Conservation (phyloP, 345 rosid genomes). For the Syzygium oleosum region DNA sequence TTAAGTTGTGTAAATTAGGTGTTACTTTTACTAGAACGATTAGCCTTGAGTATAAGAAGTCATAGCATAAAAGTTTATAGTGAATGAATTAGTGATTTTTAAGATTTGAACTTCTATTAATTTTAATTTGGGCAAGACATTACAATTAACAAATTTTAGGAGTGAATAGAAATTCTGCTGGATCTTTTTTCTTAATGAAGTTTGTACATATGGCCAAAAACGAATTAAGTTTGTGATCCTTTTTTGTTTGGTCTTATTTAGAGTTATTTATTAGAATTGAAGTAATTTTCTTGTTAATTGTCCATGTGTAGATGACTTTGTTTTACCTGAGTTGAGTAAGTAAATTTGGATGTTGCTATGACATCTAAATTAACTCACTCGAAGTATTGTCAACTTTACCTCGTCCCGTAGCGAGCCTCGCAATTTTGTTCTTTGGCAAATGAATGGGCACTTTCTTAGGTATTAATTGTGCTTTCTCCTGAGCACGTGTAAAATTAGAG, state of each 20-base stretch:
- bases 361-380: rapidly evolving
- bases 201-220: not conserved
- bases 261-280: too few relatives aligned
- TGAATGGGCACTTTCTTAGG: rapidly evolving
- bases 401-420: rapidly evolving
- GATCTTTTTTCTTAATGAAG: not conserved
- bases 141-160: not conserved
- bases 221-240: not conserved
- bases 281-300: not conserved
- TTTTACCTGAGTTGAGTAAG: not conserved
- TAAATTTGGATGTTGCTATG: not conserved
- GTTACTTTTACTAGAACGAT: too few relatives aligned
- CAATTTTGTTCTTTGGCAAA: rapidly evolving
- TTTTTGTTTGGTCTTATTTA: not conserved
- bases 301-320: not conserved
- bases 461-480: not conserved
- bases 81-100: not conserved
- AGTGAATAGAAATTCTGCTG: not conserved
- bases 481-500: not conserved
- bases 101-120: not conserved
- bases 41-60: too few relatives aligned
- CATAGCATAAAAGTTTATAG: not conserved
- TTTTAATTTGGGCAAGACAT: not conserved
- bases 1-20: not conserved
- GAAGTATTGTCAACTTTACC: rapidly evolving